Evolutionary conservation across 1,284 basidiomycete species (phyloP), one percentile per base, ranked within the genome.

Genomic region (Peniophora sp.): DNA sequence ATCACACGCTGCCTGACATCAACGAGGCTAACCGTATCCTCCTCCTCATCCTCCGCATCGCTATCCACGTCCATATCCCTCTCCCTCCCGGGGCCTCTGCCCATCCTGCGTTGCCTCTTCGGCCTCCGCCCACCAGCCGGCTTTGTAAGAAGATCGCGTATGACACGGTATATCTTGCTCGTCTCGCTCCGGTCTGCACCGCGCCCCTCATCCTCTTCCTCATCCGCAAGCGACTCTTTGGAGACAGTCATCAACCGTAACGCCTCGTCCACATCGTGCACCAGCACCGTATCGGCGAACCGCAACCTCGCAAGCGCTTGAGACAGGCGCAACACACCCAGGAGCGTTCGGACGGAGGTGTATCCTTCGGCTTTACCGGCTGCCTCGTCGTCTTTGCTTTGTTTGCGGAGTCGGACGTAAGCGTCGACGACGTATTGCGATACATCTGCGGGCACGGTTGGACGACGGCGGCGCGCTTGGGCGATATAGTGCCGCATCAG

Each of bases 401-500:
- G 78, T 65, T 94, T 93, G 52, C 97, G 90, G 54, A 99, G 79
- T 52, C 92, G 87, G 45, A 99, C 97, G 62, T 99, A 99, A 0
- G 92, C 90, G 56, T 92, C 89, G 23, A 99, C 95, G 48, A 99
- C 83, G 67, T 98, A 97, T 64, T 83, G 88, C 3, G 93, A 96
- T 49, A 99, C 92, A 44, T 81, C 76, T 12, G 79, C 78, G 3
- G 92, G 89, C 2, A 99, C 93, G 15, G 82, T 82, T 0, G 97
- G 97, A 22, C 96, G 84, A 56, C 85, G 83, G 62, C 85, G 81
- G 24, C 97, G 86, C n/a, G 96, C 96, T 49, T 83, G 75, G 8
- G 95, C 96, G 60, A 99, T 98, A 68, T 97, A 99, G 64, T 98
- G 94, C 56, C 92, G 85, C 85, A 99, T 94, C 51, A 97, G 70